A percentile compares a stretch with the other conserved stretches of the same genome.
Conservation (phyloP, 1,139 yeast species). For the Pichia sp. region DNA sequence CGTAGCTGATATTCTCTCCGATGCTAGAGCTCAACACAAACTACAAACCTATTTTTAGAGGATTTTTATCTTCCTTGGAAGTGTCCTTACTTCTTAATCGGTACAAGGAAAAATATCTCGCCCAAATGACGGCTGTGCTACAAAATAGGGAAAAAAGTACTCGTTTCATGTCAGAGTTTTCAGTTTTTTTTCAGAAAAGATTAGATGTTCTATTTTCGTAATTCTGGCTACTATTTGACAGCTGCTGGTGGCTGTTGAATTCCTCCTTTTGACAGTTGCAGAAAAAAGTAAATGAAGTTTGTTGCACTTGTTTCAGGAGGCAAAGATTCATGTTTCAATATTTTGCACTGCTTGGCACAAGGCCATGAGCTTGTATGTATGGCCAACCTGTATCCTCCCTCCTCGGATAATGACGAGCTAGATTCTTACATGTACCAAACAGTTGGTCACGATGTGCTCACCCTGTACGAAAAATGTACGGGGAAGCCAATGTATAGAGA, state of each 20-base stretch:
- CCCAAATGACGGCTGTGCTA: not conserved
- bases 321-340: conserved; percentile 88
- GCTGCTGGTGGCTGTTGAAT: too few species aligned
- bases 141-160: not conserved
- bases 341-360: conserved; percentile 72
- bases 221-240: too few species aligned
- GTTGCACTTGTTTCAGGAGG: conserved; percentile 94
- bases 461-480: conserved; percentile 61
- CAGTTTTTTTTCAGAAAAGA: not conserved
- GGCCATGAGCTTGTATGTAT: conserved; percentile 84
- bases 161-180: not conserved
- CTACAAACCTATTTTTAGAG: too few species aligned
- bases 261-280: not conserved
- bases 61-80: too few species aligned
- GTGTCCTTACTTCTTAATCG: not conserved
- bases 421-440: conserved; percentile 98
- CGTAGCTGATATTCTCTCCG: too few species aligned
- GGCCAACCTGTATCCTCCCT: conserved; percentile 86
- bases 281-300: conserved; percentile 75
- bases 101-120: not conserved
- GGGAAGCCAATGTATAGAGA: conserved; percentile 77
- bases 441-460: conserved; percentile 85
- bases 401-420: conserved; percentile 53
- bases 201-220: too few species aligned
- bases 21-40: too few species aligned